A percentile compares a stretch with the other conserved stretches of the same genome.
These are phyloP conservation scores for Ochromonas danica DNA, from an alignment of 108 stramenopile genomes.

Conservation along the genomic window DNA sequence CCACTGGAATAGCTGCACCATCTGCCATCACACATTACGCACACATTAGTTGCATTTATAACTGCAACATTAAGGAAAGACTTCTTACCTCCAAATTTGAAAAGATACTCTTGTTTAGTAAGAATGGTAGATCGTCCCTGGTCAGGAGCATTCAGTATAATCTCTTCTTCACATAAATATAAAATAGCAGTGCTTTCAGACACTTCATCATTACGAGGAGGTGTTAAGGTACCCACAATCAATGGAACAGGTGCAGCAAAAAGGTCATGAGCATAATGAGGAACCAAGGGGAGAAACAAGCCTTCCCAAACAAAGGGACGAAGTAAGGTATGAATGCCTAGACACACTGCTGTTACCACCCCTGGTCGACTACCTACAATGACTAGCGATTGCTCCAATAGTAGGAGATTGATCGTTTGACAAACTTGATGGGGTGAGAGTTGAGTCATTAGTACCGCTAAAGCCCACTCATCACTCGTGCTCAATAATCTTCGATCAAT, in stretches of 20 bases:
- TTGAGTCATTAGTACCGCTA: background rate
- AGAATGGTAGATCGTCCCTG: no score
- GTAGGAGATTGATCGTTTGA: background rate
- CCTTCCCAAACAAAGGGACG: conserved; percentile 10
- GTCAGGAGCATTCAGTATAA: no score
- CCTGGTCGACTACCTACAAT: background rate
- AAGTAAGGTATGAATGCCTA: background rate
- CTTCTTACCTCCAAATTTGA: no score
- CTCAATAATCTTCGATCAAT: no score
- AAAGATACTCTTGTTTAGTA: no score
- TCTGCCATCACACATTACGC: no score
- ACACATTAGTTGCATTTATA: no score
- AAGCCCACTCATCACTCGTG: background rate
- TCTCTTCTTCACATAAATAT: background rate
- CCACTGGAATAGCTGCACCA: no score
- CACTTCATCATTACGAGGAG: background rate
- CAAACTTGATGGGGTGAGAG: background rate
- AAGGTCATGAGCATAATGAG: background rate
- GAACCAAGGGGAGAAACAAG: background rate
- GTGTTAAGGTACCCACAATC: background rate
- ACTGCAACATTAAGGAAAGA: no score
- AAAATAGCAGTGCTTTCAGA: background rate
- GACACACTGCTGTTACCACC: background rate
- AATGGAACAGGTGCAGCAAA: conserved; percentile 21
- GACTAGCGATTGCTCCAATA: background rate